A percentile compares a stretch with the other conserved stretches of the same genome.
Evolutionary conservation across 768 basidiomycete genomes (phyloP).

Genomic region (Leccinum arenicola): DNA sequence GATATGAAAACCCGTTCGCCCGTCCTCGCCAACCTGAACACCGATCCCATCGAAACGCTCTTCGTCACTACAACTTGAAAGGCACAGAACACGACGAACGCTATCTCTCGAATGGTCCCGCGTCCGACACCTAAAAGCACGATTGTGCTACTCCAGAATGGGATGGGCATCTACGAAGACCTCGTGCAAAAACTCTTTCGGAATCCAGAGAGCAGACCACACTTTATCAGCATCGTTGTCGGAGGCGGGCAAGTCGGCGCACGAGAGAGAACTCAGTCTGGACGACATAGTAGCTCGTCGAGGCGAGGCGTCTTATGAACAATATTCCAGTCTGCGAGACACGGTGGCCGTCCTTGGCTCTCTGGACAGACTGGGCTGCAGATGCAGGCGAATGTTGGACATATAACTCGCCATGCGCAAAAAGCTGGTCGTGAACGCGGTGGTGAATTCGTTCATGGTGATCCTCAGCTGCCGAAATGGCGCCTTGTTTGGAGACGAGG

Average conservation of each 20-base stretch:
- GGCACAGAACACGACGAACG: conserved; percentile 58
- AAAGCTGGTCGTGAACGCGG: conserved; percentile 78
- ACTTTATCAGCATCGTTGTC: conserved; percentile 62
- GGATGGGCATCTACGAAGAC: conserved; percentile 88
- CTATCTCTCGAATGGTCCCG: conserved; percentile 56
- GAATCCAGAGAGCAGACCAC: conserved; percentile 70
- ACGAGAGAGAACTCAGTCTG: conserved; percentile 45
- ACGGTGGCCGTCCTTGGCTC: conserved; percentile 65
- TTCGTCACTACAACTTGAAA: conserved; percentile 69
- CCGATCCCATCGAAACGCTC: conserved; percentile 63
- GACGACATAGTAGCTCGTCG: conserved; percentile 52
- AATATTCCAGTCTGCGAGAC: conserved; percentile 61
- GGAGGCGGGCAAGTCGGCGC: conserved; percentile 31
- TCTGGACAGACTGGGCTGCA: conserved; percentile 52
- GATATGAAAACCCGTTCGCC: conserved; percentile 16
- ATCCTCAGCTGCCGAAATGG: conserved; percentile 80
- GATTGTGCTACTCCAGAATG: conserved; percentile 91
- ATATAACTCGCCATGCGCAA: conserved; percentile 70
- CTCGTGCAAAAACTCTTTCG: conserved; percentile 67
- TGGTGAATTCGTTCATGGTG: conserved; percentile 85
- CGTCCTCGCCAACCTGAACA: conserved; percentile 14
- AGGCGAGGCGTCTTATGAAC: conserved; percentile 34
- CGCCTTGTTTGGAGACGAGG: conserved; percentile 50
- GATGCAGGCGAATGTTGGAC: conserved; percentile 63
- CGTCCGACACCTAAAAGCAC: conserved; percentile 69